Evolutionary conservation across 805 yeast genomes (phyloP).

Genomic region (Wickerhamiella nectarea): DNA sequence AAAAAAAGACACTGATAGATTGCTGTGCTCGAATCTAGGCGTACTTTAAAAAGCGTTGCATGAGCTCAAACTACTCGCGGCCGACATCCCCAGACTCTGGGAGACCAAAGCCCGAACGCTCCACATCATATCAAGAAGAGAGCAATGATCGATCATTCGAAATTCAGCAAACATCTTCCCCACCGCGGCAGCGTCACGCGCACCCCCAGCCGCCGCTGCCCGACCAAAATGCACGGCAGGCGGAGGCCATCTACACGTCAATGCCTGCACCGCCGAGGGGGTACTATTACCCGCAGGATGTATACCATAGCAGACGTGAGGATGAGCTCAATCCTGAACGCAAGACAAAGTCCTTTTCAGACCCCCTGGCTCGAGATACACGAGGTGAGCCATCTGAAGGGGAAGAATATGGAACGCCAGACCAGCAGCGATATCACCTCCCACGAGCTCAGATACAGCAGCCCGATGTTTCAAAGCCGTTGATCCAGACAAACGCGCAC

Average conservation of each 20-base stretch:
- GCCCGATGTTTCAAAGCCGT: too few relatives aligned
- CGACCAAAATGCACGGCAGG: not conserved
- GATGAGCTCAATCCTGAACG: not conserved
- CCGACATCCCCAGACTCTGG: constrained; percentile 5
- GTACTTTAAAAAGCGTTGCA: not conserved
- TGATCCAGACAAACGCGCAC: too few relatives aligned
- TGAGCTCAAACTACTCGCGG: constrained; percentile 8
- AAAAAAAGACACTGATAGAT: not conserved
- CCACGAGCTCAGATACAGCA: too few relatives aligned
- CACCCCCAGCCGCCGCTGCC: not conserved
- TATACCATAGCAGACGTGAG: not conserved
- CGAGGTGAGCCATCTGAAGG: not conserved
- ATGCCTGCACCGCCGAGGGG: not conserved
- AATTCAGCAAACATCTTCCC: not conserved
- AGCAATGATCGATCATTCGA: not conserved
- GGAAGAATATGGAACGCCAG: not conserved
- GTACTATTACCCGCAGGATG: constrained; percentile 1
- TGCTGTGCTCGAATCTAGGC: not conserved
- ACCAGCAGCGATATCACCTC: not conserved
- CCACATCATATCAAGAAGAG: not conserved
- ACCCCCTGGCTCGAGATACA: not conserved
- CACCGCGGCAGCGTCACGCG: not conserved
- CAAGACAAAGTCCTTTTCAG: not conserved
- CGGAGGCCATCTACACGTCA: not conserved
- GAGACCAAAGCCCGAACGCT: constrained; percentile 1